phyloP scores from a whole-genome alignment of 805 yeast species.

The Saccharomycopsis babjevae region DNA sequence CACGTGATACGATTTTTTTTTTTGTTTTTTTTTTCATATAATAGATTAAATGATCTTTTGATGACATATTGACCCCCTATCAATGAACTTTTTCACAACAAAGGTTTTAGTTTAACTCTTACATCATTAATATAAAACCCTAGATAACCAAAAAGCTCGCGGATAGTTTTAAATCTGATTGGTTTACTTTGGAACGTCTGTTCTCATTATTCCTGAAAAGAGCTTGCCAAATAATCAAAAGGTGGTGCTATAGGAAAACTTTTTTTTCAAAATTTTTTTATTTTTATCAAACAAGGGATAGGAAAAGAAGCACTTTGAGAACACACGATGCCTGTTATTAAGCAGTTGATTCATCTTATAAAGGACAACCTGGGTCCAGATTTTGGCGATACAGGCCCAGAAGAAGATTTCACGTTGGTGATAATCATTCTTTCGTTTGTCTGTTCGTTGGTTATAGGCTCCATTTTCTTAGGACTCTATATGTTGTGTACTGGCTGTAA shows the following conservation, averaged over 20 bases:
- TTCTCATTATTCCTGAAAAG: too few species aligned
- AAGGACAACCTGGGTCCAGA: neutral
- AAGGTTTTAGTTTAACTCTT: too few species aligned
- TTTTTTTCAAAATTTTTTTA: too few species aligned
- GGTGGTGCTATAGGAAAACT: too few species aligned
- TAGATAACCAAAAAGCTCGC: too few species aligned
- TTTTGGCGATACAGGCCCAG: neutral
- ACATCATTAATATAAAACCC: too few species aligned
- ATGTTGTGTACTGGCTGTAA: neutral
- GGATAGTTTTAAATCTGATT: too few species aligned
- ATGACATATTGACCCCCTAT: neutral
- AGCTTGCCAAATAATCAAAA: too few species aligned
- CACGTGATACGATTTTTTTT: neutral
- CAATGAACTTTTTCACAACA: neutral
- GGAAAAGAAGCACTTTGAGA: neutral
- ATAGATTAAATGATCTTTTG: neutral
- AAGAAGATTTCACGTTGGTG: neutral
- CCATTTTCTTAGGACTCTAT: neutral
- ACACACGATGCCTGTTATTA: neutral
- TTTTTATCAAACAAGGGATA: too few species aligned
- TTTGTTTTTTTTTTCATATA: neutral
- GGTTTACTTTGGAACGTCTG: too few species aligned
- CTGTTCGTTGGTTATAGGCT: neutral
- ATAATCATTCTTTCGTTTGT: neutral
- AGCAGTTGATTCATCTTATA: neutral